phyloP scores from a whole-genome alignment of 2,329 filamentous ascomycete species.

The Metarhizium humberi region DNA sequence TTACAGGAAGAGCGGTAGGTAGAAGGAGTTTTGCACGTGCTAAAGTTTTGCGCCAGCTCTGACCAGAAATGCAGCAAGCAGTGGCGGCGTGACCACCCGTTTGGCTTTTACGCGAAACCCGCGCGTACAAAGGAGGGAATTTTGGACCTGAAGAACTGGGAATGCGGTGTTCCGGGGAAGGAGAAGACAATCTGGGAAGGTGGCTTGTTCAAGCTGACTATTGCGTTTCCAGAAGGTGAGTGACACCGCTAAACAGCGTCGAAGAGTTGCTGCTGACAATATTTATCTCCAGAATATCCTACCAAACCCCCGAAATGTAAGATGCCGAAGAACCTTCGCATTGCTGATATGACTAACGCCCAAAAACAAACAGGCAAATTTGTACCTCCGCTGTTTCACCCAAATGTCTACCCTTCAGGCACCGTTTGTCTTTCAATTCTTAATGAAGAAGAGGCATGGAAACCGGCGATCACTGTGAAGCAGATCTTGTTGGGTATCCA shows the following conservation, averaged over 20 bases:
- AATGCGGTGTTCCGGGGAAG: slow-evolving; percentile 92
- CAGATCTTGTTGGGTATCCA: slow-evolving; percentile 95
- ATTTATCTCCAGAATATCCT: slow-evolving; percentile 64
- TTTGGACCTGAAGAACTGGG: slow-evolving; percentile 90
- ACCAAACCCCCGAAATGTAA: slow-evolving; percentile 98
- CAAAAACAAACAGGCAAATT: slow-evolving; percentile 67
- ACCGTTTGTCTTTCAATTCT: slow-evolving; percentile 95
- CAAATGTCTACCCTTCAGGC: slow-evolving; percentile 96
- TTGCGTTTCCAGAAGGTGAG: slow-evolving; percentile 87
- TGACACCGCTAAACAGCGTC: slow-evolving; percentile 12
- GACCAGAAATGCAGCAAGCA: slow-evolving; percentile 59
- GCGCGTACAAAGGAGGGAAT: slow-evolving; percentile 69
- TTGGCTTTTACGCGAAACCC: slow-evolving; percentile 93
- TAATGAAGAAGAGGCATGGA: slow-evolving; percentile 98
- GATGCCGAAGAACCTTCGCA: slow-evolving; percentile 20
- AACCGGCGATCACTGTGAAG: slow-evolving; percentile 96
- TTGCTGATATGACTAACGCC: neutral
- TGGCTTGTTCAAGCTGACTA: slow-evolving; percentile 90
- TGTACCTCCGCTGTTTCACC: slow-evolving; percentile 88
- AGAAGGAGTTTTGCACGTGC: neutral
- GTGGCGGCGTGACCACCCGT: slow-evolving; percentile 94
- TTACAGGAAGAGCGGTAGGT: slow-evolving; percentile 79
- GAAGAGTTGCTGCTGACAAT: neutral
- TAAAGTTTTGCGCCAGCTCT: slow-evolving; percentile 3
- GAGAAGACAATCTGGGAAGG: slow-evolving; percentile 97